Evolutionary conservation across 305 asterid genomes (phyloP), one percentile per base, ranked within the genome.

Genomic region (Rubia peregrina): DNA sequence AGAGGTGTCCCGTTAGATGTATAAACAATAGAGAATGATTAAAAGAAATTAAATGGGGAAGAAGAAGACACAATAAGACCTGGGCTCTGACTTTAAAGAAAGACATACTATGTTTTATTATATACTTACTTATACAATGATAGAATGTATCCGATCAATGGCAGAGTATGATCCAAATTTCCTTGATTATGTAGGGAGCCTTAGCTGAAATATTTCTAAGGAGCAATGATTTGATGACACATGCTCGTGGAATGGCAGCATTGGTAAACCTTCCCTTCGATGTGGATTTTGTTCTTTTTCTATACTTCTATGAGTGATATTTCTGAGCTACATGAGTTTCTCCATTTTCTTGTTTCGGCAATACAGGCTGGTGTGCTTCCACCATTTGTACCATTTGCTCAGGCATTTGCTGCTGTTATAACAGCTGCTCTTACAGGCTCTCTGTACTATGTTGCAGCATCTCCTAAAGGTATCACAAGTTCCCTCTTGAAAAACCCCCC

Each of bases 341-440:
- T 21, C 55, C 9, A 67, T 38, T 16, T 77, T 57, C 16, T 21
- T 57, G 62, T 57, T 22, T 57, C 21, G 21, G 21, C 22, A 65
- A 65, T 77, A 17, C 83, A 93, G 98, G 83, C 95, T 21, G 98
- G 98, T 38, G 82, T 93, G 72, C 83, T 90, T 71, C 98, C 98
- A 80, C 98, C 92, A n/a, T 88, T 87, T 65, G 98, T 93, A 30
- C 97, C 98, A 16, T 93, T 93, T 80, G 97, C 98, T 64, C 96
- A 93, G 78, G 95, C 92, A 46, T 93, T 90, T 83, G 97, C 98
- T 60, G 97, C 98, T 69, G 97, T 89, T 57, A 76, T 86, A 48
- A 93, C 98, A 4, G 98, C 96, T 77, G 95, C 95, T 73, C 91
- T 93, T 38, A 90, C 96, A 0, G 98, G 96, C 74, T 89, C 96